A percentile compares a stretch with the other conserved stretches of the same genome.
phyloP scores from a whole-genome alignment of 2,329 filamentous ascomycete genomes.

The Penicillium fuscoglaucum region DNA sequence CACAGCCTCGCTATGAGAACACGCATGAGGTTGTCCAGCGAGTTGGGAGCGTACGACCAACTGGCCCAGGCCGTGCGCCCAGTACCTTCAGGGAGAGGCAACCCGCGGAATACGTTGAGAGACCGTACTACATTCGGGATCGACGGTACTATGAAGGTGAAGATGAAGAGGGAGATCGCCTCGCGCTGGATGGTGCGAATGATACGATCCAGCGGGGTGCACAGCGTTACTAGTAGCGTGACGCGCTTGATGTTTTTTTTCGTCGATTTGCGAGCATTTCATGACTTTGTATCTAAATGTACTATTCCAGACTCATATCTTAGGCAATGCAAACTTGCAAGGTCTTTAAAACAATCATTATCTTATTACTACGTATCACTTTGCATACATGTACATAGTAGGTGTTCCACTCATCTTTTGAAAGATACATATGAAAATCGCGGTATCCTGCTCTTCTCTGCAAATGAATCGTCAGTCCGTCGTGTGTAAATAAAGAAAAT shows the following conservation, averaged over 20 bases:
- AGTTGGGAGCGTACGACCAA: constrained; percentile 45
- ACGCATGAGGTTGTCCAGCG: constrained; percentile 42
- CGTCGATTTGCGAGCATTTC: not conserved
- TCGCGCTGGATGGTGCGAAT: constrained; percentile 32
- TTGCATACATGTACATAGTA: no score
- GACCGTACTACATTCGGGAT: constrained; percentile 43
- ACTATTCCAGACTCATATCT: not conserved
- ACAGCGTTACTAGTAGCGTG: constrained; percentile 31
- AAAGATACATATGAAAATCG: not conserved
- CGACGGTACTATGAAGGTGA: constrained; percentile 41
- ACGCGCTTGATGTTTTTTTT: not conserved
- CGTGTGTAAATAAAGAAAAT: not conserved
- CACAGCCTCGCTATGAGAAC: constrained; percentile 47
- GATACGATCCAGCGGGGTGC: constrained; percentile 36
- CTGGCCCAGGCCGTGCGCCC: constrained; percentile 39
- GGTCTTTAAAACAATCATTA: not conserved
- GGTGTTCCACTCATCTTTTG: no score
- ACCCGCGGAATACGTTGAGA: constrained; percentile 52
- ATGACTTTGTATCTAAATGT: constrained; percentile 8
- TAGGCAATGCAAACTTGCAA: constrained; percentile 1
- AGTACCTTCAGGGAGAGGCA: constrained; percentile 46
- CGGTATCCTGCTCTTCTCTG: not conserved
- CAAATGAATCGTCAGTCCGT: not conserved
- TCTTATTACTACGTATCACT: not conserved
- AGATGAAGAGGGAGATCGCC: constrained; percentile 34